Conservation (phyloP, 345 rosid species). For the Cochlearia excelsa region DNA sequence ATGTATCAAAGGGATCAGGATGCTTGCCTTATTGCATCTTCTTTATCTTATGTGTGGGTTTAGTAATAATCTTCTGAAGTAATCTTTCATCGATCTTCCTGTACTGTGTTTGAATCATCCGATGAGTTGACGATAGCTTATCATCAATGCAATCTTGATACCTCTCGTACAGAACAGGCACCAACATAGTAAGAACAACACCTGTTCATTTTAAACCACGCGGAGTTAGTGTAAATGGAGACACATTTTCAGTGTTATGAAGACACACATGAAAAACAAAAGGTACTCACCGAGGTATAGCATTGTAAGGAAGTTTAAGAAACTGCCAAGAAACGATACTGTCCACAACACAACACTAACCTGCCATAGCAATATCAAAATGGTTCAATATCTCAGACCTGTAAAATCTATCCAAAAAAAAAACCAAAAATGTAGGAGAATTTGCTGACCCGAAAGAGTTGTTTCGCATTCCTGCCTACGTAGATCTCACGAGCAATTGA, state of each 20-base stretch:
- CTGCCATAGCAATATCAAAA: constrained; percentile 40
- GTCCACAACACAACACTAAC: constrained; percentile 61
- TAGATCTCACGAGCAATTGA: constrained; percentile 64
- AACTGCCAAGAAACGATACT: constrained; percentile 56
- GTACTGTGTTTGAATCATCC: constrained; percentile 52
- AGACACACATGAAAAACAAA: neutral
- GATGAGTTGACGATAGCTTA: constrained; percentile 49
- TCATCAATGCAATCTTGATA: constrained; percentile 66
- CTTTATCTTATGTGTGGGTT: constrained; percentile 54
- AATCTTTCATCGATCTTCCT: constrained; percentile 53
- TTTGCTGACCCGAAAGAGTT: constrained; percentile 57
- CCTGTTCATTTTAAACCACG: constrained; percentile 44
- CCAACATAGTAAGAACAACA: constrained; percentile 59
- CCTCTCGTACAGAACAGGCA: constrained; percentile 66
- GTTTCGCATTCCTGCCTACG: constrained; percentile 52
- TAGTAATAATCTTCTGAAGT: constrained; percentile 47
- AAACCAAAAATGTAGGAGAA: neutral
- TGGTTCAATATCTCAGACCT: neutral
- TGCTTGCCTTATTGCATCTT: constrained; percentile 65
- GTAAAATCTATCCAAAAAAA: neutral
- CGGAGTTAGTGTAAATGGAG: constrained; percentile 1
- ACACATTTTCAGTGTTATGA: neutral
- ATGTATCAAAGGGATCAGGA: neutral
- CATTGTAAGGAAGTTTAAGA: constrained; percentile 73
- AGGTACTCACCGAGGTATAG: constrained; percentile 64